phyloP scores from a whole-genome alignment of 495 filamentous ascomycete species.

The Cercophora scortea region DNA sequence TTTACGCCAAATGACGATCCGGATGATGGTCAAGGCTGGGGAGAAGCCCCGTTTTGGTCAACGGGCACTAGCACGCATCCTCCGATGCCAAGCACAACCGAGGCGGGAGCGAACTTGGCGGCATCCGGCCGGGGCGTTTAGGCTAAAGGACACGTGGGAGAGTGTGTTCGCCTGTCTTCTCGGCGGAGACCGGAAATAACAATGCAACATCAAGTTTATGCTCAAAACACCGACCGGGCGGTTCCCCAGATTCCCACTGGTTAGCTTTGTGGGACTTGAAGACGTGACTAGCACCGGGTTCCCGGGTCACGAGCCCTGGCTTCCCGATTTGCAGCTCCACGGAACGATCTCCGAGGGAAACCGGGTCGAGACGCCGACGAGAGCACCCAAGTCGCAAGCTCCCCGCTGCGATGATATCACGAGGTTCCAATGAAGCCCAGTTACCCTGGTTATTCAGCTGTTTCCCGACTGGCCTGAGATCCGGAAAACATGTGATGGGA shows the following conservation, averaged over 20 bases:
- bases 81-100: constrained; percentile 7
- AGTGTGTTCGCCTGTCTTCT: neutral
- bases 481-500: neutral
- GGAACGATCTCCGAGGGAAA: constrained; percentile 17
- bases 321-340: constrained; percentile 9
- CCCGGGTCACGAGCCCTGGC: constrained; percentile 11
- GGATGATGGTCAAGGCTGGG: neutral
- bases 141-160: constrained; percentile 13
- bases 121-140: neutral
- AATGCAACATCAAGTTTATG: no score
- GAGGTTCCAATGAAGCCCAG: neutral
- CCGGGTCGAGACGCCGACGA: constrained; percentile 6
- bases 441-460: neutral
- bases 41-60: constrained; percentile 2
- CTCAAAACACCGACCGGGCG: neutral
- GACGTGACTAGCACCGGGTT: neutral
- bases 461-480: neutral
- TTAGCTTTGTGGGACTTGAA: neutral
- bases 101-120: constrained; percentile 2
- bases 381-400: neutral
- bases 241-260: neutral
- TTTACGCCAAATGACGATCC: no score
- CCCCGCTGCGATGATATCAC: neutral
- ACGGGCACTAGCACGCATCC: constrained; percentile 1
- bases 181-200: no score